Conservation (phyloP, 2,329 filamentous ascomycete species). For the Neopestalotiopsis clavispora region DNA sequence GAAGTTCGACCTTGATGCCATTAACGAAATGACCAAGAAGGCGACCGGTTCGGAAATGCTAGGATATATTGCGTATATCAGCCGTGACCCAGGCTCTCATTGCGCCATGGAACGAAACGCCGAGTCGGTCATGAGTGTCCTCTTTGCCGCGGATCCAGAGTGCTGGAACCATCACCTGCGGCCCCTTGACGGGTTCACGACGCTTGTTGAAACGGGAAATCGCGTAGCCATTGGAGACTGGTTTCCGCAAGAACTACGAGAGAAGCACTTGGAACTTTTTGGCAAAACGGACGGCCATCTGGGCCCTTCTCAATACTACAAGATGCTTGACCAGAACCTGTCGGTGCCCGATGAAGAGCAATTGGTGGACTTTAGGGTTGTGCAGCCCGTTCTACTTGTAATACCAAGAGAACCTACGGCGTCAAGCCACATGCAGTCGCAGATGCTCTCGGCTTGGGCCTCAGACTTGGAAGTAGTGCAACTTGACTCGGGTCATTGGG, state of each 20-base stretch:
- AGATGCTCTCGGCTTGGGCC: constrained; percentile 17
- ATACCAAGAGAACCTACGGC: background rate
- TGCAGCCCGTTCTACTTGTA: constrained; percentile 8
- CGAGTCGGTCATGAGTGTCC: constrained; percentile 15
- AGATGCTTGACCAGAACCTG: constrained; percentile 17
- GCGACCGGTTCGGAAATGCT: constrained; percentile 16
- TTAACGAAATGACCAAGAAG: constrained; percentile 12
- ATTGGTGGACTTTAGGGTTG: background rate
- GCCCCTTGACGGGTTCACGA: constrained; percentile 11
- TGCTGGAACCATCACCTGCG: constrained; percentile 13
- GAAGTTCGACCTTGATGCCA: constrained; percentile 28
- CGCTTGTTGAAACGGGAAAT: constrained; percentile 9
- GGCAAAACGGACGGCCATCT: constrained; percentile 3
- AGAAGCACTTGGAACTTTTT: constrained; percentile 10
- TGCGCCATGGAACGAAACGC: constrained; percentile 15
- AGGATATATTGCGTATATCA: constrained; percentile 17
- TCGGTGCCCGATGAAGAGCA: constrained; percentile 17
- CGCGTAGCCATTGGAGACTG: constrained; percentile 8
- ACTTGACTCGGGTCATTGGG: constrained; percentile 18
- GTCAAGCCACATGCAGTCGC: constrained; percentile 9
- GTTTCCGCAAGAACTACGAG: constrained; percentile 14
- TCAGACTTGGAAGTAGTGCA: background rate
- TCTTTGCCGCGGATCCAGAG: constrained; percentile 17
- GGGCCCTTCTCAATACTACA: constrained; percentile 18
- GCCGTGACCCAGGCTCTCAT: constrained; percentile 5